Evolutionary conservation across 768 basidiomycete species (phyloP).

Genomic region (Exsudoporus frostii): DNA sequence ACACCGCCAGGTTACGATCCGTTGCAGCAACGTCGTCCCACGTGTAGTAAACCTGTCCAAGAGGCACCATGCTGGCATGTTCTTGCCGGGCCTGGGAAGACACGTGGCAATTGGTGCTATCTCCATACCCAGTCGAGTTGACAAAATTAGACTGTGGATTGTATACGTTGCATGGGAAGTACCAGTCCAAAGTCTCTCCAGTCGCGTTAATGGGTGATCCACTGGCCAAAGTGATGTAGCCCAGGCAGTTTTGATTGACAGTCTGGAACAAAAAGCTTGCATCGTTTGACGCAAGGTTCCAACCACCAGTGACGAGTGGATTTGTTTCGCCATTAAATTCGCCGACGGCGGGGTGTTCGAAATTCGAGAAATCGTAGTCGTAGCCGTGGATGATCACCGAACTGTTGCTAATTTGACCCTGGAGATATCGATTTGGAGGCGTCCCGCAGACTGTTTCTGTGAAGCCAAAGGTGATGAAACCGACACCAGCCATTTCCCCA

Average conservation of each 20-base stretch:
- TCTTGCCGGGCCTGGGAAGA: slow-evolving; percentile 47
- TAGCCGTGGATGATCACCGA: slow-evolving; percentile 94
- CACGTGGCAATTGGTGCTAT: slow-evolving; percentile 70
- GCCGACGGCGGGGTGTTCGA: slow-evolving; percentile 72
- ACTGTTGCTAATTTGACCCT: slow-evolving; percentile 69
- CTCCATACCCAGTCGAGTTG: slow-evolving; percentile 70
- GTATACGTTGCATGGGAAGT: slow-evolving; percentile 95
- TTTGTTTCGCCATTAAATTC: slow-evolving; percentile 78
- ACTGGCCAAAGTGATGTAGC: slow-evolving; percentile 67
- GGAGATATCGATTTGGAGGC: slow-evolving; percentile 78
- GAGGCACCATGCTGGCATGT: slow-evolving; percentile 48
- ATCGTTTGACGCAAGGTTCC: slow-evolving; percentile 82
- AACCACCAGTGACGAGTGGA: slow-evolving; percentile 75
- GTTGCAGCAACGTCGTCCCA: slow-evolving; percentile 80
- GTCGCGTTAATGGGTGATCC: slow-evolving; percentile 69
- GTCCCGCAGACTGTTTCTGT: slow-evolving; percentile 90
- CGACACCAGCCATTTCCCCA: slow-evolving; percentile 84
- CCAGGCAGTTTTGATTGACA: slow-evolving; percentile 78
- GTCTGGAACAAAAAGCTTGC: slow-evolving; percentile 95
- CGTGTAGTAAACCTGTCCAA: slow-evolving; percentile 90
- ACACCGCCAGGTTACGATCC: slow-evolving; percentile 82
- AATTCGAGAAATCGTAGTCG: slow-evolving; percentile 87
- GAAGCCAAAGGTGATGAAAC: slow-evolving; percentile 98
- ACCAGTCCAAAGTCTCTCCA: slow-evolving; percentile 76
- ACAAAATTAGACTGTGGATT: slow-evolving; percentile 62